Conservation (phyloP, 2,329 filamentous ascomycete genomes). For the Ceratocystis colombiana region DNA sequence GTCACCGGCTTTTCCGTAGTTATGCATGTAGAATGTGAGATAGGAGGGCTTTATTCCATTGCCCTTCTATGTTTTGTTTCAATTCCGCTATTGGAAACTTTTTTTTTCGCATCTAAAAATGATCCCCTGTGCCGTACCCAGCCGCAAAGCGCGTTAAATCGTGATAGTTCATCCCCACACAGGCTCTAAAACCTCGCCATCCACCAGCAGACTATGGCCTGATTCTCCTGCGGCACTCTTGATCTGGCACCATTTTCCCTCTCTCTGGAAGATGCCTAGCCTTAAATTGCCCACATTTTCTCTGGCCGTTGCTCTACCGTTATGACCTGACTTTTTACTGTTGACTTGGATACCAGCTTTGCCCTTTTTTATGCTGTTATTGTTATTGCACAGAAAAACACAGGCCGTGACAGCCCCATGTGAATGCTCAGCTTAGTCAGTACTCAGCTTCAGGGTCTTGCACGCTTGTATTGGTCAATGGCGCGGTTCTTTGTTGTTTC, state of each 20-base stretch:
- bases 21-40: not conserved
- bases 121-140: not conserved
- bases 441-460: slow-evolving; percentile 7
- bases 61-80: not conserved
- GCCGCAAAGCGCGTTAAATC: not conserved
- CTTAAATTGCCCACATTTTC: not conserved
- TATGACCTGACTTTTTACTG: slow-evolving; percentile 3
- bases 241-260: not conserved
- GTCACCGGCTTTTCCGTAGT: not conserved
- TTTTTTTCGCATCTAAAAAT: not conserved
- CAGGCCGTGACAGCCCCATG: slow-evolving; percentile 1
- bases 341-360: not conserved
- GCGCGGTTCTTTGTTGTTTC: slow-evolving; percentile 1
- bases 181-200: not conserved
- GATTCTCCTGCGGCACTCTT: not conserved
- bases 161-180: not conserved
- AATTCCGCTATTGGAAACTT: not conserved
- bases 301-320: not conserved
- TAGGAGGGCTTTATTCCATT: not conserved
- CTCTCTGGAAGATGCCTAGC: not conserved
- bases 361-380: not conserved
- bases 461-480: slow-evolving; percentile 13
- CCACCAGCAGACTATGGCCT: slow-evolving; percentile 7
- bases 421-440: not conserved
- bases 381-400: not conserved